These are phyloP conservation scores for Hymenoscyphus albidus DNA, from an alignment of 2,329 filamentous ascomycete genomes.

Conservation along the genomic window DNA sequence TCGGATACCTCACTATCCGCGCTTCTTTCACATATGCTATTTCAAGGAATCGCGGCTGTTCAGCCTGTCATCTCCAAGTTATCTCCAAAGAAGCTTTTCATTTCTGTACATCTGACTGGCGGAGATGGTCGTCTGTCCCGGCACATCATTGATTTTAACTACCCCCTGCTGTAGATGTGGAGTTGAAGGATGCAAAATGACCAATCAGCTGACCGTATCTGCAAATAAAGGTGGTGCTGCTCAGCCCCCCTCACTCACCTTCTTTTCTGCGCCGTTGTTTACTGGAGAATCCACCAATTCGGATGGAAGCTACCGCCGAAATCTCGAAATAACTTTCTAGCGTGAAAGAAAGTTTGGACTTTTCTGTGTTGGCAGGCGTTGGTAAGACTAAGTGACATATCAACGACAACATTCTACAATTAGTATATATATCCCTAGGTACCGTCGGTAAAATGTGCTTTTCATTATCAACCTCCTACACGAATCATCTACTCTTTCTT, in stretches of 20 bases:
- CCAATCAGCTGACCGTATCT: not conserved
- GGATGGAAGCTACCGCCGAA: not conserved
- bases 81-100: not conserved
- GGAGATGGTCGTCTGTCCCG: not conserved
- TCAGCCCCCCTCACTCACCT: not conserved
- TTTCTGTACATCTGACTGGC: not conserved
- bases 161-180: not conserved
- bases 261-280: constrained; percentile 2
- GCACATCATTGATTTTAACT: not conserved
- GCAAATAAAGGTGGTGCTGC: constrained; percentile 1
- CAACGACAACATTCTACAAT: not conserved
- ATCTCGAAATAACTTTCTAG: not conserved
- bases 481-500: constrained; percentile 13
- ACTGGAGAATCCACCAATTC: not conserved
- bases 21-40: not conserved
- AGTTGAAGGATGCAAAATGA: not conserved
- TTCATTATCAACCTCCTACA: constrained; percentile 22
- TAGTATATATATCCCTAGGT: not conserved
- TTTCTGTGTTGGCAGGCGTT: not conserved
- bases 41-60: not conserved
- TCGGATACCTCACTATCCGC: constrained; percentile 5
- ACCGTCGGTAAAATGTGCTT: not conserved
- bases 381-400: not conserved
- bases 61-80: not conserved
- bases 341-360: not conserved